Base-by-base conservation (phyloP, 1,284 basidiomycete genomes). In the Sporisorium graminicola region DNA sequence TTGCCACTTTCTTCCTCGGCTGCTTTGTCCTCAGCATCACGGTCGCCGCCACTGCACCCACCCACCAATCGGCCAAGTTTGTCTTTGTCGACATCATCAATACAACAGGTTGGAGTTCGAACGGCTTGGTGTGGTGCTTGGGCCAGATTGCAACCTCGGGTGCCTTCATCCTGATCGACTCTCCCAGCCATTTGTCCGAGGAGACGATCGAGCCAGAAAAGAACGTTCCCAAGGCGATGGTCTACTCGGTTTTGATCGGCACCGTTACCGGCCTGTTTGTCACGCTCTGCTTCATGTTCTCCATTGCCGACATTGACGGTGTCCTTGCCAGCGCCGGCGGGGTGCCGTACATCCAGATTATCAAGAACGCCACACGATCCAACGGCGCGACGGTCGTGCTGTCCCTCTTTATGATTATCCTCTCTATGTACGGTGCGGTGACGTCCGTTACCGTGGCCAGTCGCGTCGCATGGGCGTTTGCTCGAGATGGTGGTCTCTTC, bases 51-150 rank as follows among this genome's bases (percentile, higher is more conserved):
- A 63, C 26, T 24, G 66, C 66, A 6, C 66, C 66, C 9, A 54
- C 59, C 0, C 66, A 68, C 44, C 66, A 68, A 31, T 63, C 66
- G 20, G 66, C 66, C 27, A 58, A 50, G 31, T 68, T 68, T 20
- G 66, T 68, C 37, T 68, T 68, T 58, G 60, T 68, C 56, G 66
- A 63, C 56, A 68, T 68, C 31, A 68, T 68, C 56, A 63, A 68
- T 35, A 50, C 59, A 7, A 63, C 66, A 3, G 66, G 66, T 0
- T 68, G 66, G 66, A 50, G 50, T 16, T 68, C 66, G 10, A 68
- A 68, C 18, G 60, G 66, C 18, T 56, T 68, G 14, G 66, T 57
- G 0, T 68, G 66, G 66, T 68, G 66, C 18, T 35, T 68, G 8
- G 66, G 60, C 27, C 66, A 68, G 60, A 55, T 68, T 9, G 66